phyloP scores from a whole-genome alignment of 345 rosid species.

The Citrus unshiu region DNA sequence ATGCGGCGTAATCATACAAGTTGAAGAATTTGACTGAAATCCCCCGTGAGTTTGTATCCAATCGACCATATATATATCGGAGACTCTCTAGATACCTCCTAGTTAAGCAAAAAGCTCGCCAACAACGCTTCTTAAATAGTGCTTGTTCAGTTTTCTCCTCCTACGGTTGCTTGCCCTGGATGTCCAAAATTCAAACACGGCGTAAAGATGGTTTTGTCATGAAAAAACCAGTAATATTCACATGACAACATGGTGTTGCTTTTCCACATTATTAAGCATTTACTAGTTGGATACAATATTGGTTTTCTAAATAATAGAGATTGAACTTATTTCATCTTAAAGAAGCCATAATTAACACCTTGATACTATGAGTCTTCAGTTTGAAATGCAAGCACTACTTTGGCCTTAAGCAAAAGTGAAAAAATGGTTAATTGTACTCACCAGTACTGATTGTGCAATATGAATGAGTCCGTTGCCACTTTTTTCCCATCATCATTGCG shows the following conservation, averaged over 20 bases:
- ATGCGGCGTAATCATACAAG: background rate
- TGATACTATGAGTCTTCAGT: background rate
- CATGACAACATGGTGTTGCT: background rate
- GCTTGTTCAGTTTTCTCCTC: constrained; percentile 62
- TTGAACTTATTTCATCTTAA: too few species aligned
- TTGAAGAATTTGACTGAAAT: background rate
- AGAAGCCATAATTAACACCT: too few species aligned
- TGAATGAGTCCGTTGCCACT: constrained; percentile 57
- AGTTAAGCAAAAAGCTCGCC: constrained; percentile 19
- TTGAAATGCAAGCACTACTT: background rate
- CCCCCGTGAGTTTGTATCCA: background rate
- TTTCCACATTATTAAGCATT: background rate
- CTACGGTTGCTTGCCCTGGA: constrained; percentile 58
- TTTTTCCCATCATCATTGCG: constrained; percentile 88
- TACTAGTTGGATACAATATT: too few species aligned
- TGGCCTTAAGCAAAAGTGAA: background rate
- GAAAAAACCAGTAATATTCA: background rate
- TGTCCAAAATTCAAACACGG: background rate
- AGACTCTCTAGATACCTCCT: background rate
- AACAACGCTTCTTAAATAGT: constrained; percentile 28
- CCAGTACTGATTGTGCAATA: constrained; percentile 78
- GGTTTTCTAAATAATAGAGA: too few species aligned
- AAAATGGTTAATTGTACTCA: constrained; percentile 20
- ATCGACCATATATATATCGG: background rate
- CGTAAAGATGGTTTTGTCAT: background rate